Percentiles rank a stretch among this genome's conserved stretches.
Evolutionary conservation across 306 rosid species (phyloP).

Genomic region (Herpetospermum pedunculosum): DNA sequence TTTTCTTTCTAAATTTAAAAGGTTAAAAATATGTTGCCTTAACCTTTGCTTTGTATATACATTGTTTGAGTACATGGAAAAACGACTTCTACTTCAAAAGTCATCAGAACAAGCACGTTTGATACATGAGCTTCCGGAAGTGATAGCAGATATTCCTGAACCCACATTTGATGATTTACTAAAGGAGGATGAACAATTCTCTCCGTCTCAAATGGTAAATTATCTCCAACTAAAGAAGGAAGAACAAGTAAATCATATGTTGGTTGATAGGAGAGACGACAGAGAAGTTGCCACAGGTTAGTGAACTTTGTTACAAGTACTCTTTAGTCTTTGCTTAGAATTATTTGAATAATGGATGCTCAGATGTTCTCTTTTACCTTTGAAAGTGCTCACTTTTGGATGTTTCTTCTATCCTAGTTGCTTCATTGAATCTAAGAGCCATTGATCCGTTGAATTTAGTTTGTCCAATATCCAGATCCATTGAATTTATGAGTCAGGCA

Average conservation of each 20-base stretch:
- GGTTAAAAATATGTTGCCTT: constrained; percentile 28
- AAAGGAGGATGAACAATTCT: constrained; percentile 17
- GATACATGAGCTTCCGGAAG: constrained; percentile 31
- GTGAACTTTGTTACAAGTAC: background rate
- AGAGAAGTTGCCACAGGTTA: background rate
- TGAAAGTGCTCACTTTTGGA: background rate
- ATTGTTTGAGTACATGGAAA: constrained; percentile 36
- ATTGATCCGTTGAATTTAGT: background rate
- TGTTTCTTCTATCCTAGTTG: background rate
- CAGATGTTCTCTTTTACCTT: background rate
- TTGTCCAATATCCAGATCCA: background rate
- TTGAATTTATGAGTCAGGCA: background rate
- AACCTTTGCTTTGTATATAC: constrained; percentile 33
- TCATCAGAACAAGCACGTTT: constrained; percentile 46
- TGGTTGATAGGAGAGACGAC: constrained; percentile 3
- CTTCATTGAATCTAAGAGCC: background rate
- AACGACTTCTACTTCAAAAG: constrained; percentile 33
- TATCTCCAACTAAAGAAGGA: constrained; percentile 11
- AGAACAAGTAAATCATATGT: constrained; percentile 22
- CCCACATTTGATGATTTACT: constrained; percentile 20
- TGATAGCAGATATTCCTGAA: constrained; percentile 40
- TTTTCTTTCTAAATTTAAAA: background rate
- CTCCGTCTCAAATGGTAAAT: too few relatives aligned
- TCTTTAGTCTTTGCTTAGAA: background rate
- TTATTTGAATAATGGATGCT: background rate